These are phyloP conservation scores for Didymella lethalis DNA, from an alignment of 2,329 filamentous ascomycete genomes.

Conservation along the genomic window DNA sequence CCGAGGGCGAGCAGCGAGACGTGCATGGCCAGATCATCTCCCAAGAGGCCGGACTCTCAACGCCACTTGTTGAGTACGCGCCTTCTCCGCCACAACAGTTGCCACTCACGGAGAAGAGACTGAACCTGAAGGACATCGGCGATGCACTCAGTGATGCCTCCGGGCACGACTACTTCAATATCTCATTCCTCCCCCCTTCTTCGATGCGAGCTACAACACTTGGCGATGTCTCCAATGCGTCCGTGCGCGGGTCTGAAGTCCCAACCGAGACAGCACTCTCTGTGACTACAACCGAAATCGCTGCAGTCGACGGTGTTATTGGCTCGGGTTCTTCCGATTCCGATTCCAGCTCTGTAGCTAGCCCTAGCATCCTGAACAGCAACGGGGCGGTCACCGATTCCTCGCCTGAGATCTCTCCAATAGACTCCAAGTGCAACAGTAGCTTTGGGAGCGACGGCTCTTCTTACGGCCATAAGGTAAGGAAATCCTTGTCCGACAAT, in stretches of 20 bases:
- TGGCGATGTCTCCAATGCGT: slow-evolving; percentile 18
- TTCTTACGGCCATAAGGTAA: slow-evolving; percentile 24
- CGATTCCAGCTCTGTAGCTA: slow-evolving; percentile 92
- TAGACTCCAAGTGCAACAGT: slow-evolving; percentile 10
- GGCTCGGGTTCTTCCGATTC: slow-evolving; percentile 91
- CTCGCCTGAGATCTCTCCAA: slow-evolving; percentile 13
- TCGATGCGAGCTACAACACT: background rate
- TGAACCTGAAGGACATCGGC: slow-evolving; percentile 15
- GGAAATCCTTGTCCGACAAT: slow-evolving; percentile 22
- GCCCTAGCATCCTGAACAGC: slow-evolving; percentile 84
- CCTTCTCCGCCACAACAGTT: slow-evolving; percentile 3
- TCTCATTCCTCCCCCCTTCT: background rate
- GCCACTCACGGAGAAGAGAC: slow-evolving; percentile 13
- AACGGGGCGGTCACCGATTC: slow-evolving; percentile 76
- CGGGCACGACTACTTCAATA: slow-evolving; percentile 5
- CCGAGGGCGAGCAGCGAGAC: slow-evolving; percentile 31
- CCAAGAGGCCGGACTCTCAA: slow-evolving; percentile 24
- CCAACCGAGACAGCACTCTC: slow-evolving; percentile 13
- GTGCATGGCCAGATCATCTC: slow-evolving; percentile 24
- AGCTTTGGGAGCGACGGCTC: slow-evolving; percentile 25
- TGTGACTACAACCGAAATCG: background rate
- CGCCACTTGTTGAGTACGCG: slow-evolving; percentile 11
- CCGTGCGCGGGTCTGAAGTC: slow-evolving; percentile 25
- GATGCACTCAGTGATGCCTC: slow-evolving; percentile 3
- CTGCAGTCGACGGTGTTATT: slow-evolving; percentile 89